These are phyloP conservation scores for Boletus bicolor DNA, from an alignment of 768 basidiomycete species.

Conservation along the genomic window DNA sequence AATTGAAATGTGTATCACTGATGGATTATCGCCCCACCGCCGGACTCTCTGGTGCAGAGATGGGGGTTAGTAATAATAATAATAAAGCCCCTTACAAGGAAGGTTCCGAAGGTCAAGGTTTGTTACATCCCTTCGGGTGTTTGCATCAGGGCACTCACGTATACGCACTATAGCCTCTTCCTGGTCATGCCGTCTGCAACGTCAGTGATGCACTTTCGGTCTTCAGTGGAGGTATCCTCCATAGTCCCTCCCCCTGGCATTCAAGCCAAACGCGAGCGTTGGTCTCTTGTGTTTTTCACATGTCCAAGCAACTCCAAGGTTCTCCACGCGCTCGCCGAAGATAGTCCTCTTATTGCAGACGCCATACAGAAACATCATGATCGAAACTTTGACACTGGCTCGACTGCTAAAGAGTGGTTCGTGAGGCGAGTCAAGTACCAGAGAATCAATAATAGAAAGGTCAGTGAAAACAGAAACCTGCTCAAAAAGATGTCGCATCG, in stretches of 20 bases:
- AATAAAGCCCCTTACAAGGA: too few species aligned
- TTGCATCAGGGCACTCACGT: too few species aligned
- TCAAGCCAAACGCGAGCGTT: constrained; percentile 52
- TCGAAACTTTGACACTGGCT: constrained; percentile 34
- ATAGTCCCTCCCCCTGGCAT: constrained; percentile 59
- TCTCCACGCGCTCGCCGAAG: constrained; percentile 49
- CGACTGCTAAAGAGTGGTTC: constrained; percentile 43
- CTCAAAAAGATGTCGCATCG: not conserved
- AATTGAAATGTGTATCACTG: too few species aligned
- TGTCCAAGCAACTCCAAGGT: constrained; percentile 53
- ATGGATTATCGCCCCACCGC: too few species aligned
- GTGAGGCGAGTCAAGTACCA: constrained; percentile 39
- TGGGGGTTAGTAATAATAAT: too few species aligned
- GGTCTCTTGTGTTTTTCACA: constrained; percentile 69
- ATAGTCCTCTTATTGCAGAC: constrained; percentile 49
- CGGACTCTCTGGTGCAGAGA: too few species aligned
- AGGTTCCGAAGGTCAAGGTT: too few species aligned
- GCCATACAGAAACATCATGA: constrained; percentile 36
- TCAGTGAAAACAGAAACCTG: constrained; percentile 14
- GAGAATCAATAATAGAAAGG: constrained; percentile 41
- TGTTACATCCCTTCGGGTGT: too few species aligned
- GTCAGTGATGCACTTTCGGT: constrained; percentile 59
- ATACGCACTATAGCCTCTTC: constrained; percentile 39
- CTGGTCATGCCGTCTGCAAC: constrained; percentile 58
- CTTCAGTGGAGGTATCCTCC: constrained; percentile 61